Percentiles rank a stretch among this genome's conserved stretches.
Conservation (phyloP, 768 basidiomycete genomes). For the Tricholoma furcatifolium region DNA sequence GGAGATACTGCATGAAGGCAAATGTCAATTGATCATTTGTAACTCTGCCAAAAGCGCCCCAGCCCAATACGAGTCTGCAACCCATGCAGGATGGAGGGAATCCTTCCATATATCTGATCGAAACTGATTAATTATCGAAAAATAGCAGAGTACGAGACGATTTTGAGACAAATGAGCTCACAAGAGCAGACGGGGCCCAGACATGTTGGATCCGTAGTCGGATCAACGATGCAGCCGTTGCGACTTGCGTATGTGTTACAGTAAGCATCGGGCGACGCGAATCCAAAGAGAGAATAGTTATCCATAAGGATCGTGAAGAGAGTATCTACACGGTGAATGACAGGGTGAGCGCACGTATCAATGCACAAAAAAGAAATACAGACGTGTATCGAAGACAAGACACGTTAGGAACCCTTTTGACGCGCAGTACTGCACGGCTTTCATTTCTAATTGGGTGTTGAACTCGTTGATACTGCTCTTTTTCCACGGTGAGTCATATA, state of each 20-base stretch:
- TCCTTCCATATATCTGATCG: constrained; percentile 23
- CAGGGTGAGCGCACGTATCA: too few relatives aligned
- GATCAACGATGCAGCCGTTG: constrained; percentile 12
- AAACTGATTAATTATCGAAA: not conserved
- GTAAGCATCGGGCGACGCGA: constrained; percentile 16
- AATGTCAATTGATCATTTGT: not conserved
- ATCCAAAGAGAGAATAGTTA: constrained; percentile 16
- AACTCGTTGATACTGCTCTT: constrained; percentile 20
- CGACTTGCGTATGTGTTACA: constrained; percentile 18
- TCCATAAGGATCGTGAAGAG: constrained; percentile 21
- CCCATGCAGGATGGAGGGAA: constrained; percentile 19
- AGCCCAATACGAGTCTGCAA: constrained; percentile 21
- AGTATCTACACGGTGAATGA: constrained; percentile 3
- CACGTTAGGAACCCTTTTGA: constrained; percentile 18
- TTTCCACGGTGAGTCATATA: not conserved
- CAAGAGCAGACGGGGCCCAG: constrained; percentile 20
- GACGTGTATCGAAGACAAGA: constrained; percentile 20
- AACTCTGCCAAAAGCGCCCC: constrained; percentile 1
- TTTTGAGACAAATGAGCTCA: not conserved
- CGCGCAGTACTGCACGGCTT: constrained; percentile 15
- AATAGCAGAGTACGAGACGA: too few relatives aligned
- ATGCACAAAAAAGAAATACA: not conserved
- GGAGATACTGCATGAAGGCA: too few relatives aligned
- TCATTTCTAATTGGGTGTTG: constrained; percentile 17
- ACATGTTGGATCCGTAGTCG: constrained; percentile 15